phyloP scores from a whole-genome alignment of 2,329 filamentous ascomycete species.

The Shiraia sp. region DNA sequence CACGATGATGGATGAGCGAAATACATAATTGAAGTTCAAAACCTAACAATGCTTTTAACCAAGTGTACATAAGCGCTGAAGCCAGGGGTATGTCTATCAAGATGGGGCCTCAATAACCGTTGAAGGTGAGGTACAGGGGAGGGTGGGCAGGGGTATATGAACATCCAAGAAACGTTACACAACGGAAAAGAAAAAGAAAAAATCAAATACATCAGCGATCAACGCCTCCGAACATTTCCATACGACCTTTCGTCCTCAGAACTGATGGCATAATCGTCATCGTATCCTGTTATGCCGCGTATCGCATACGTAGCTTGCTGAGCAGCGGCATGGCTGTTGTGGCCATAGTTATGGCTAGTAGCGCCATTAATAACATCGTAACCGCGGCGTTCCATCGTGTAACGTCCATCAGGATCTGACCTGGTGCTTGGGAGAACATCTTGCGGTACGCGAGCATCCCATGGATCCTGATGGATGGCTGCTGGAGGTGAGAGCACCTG shows the following conservation, averaged over 20 bases:
- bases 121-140: no score
- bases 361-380: conserved; percentile 16
- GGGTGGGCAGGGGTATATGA: no score
- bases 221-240: conserved; percentile 1
- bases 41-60: no score
- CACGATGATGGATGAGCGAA: no score
- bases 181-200: background rate
- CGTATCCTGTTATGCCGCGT: conserved; percentile 13
- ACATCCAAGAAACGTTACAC: background rate
- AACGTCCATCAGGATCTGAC: conserved; percentile 8
- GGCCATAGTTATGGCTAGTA: no score
- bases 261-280: conserved; percentile 17
- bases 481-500: conserved; percentile 9
- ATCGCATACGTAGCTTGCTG: conserved; percentile 24
- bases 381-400: conserved; percentile 16
- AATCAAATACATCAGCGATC: no score
- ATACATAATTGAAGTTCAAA: no score
- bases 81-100: no score
- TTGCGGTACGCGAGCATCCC: conserved; percentile 28
- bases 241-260: conserved; percentile 9
- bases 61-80: no score
- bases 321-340: conserved; percentile 14
- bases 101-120: no score
- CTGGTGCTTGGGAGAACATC: conserved; percentile 21
- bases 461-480: conserved; percentile 16